Base-by-base conservation (phyloP, 2,329 filamentous ascomycete genomes). In the Diplodia intermedia region DNA sequence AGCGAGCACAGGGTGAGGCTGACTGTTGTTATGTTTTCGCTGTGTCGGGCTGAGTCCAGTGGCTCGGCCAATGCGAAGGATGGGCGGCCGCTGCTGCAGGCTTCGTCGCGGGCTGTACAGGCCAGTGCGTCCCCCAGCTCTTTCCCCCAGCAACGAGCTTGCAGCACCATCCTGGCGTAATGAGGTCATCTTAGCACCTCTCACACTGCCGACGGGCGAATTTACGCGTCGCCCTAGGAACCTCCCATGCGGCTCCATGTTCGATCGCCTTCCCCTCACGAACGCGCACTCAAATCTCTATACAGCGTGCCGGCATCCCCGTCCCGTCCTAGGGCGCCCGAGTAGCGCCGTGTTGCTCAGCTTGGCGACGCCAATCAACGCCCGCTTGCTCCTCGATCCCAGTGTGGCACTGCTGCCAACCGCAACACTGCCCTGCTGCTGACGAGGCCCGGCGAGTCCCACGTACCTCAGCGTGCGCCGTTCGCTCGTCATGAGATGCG, bases 351-450 rank as follows among this genome's bases (percentile, higher is more conserved):
- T 40, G 49, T 29, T 62, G 47, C 47, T 52, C 60, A 63, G 60
- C 60, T 38, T 20, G 29, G 60, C 60, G 60, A 9, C 60, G 43
- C 60, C 60, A 62, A 62, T 50, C 38, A 63, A 20, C 55, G 43
- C 40, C 8, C 29, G 60, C 60, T n/a, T 12, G n/a, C 15, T 52
- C 33, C 60, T 38, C 60, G 29, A n/a, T 20, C 57, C 23, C 26
- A 18, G 15, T n/a, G 53, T n/a, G 18, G 53, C 29, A 18, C 29
- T n/a, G 53, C 53, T n/a, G 31, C 53, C 15, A 11, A 31, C 53
- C 29, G 23, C 47, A 63, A 63, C 60, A 63, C 60, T 43, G 60
- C 60, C 60, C n/a, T 52, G 60, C 26, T 63, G 60, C 60, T 63
- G 60, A 63, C 60, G 60, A 63, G 43, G 60, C 43, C 43, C 26